Percentiles rank a stretch among this genome's conserved stretches.
phyloP scores from a whole-genome alignment of 1,284 basidiomycete genomes.

The Porodaedalea pini region DNA sequence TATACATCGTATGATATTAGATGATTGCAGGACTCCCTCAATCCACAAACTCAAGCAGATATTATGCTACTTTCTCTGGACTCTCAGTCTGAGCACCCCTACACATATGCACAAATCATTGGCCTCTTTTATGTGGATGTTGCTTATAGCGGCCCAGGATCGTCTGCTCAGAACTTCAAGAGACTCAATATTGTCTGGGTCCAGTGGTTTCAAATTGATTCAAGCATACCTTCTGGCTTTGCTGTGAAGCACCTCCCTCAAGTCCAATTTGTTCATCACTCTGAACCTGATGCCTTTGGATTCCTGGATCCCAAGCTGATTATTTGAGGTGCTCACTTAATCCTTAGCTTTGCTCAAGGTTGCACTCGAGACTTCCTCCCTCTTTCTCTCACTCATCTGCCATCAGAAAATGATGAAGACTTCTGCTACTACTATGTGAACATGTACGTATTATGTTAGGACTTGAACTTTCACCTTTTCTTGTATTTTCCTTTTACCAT shows the following conservation, averaged over 20 bases:
- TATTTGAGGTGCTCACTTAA: no score
- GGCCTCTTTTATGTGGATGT: conserved; percentile 21
- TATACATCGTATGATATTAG: conserved; percentile 44
- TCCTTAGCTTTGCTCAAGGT: no score
- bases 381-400: no score
- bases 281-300: conserved; percentile 9
- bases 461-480: no score
- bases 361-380: no score
- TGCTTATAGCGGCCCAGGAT: not conserved
- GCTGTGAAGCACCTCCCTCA: conserved; percentile 22
- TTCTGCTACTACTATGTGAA: no score
- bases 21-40: conserved; percentile 37
- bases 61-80: no score
- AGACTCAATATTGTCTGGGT: no score
- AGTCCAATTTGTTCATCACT: conserved; percentile 9
- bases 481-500: no score
- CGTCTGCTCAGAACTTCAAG: conserved; percentile 37
- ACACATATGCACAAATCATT: conserved; percentile 24
- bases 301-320: conserved; percentile 14
- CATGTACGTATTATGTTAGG: no score
- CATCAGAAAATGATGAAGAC: no score
- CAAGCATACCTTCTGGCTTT: not conserved
- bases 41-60: conserved; percentile 30
- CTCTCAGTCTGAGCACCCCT: conserved; percentile 25
- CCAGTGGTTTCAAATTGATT: no score